phyloP scores from a whole-genome alignment of 257 asterid genomes.

The Paraleonurus japonicus region DNA sequence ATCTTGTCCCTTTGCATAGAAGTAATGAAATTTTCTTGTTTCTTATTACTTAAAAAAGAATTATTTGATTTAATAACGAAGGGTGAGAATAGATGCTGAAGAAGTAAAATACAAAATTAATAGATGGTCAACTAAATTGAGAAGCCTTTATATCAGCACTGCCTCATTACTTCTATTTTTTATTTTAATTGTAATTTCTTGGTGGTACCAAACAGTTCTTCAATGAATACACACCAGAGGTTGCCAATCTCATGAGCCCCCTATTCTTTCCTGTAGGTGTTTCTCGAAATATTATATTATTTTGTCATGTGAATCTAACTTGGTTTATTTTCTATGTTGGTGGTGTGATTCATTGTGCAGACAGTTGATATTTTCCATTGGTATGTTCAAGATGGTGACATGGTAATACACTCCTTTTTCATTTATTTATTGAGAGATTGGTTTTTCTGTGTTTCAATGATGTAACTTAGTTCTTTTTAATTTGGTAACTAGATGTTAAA shows the following conservation, averaged over 20 bases:
- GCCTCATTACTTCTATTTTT: background rate
- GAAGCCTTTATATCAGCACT: constrained; percentile 13
- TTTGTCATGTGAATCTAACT: constrained; percentile 10
- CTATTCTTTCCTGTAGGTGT: constrained; percentile 1
- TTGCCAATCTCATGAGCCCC: background rate
- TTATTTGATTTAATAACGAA: background rate
- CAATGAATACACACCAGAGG: background rate
- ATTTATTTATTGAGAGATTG: constrained; percentile 4
- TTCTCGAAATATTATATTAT: background rate
- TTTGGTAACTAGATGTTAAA: background rate
- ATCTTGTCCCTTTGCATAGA: background rate
- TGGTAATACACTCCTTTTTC: constrained; percentile 42
- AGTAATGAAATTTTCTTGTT: no score
- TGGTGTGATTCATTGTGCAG: constrained; percentile 46
- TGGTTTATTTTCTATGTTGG: constrained; percentile 14
- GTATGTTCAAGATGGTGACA: constrained; percentile 81
- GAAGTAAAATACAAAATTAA: background rate
- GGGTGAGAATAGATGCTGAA: background rate
- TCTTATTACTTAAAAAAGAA: background rate
- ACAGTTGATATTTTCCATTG: constrained; percentile 73
- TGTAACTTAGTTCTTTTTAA: background rate
- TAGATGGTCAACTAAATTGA: background rate
- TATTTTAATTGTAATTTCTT: background rate
- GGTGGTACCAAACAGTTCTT: background rate
- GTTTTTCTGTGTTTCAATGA: background rate